These are phyloP conservation scores for Elaphomyces granulatus DNA, from an alignment of 495 filamentous ascomycete species.

Conservation along the genomic window DNA sequence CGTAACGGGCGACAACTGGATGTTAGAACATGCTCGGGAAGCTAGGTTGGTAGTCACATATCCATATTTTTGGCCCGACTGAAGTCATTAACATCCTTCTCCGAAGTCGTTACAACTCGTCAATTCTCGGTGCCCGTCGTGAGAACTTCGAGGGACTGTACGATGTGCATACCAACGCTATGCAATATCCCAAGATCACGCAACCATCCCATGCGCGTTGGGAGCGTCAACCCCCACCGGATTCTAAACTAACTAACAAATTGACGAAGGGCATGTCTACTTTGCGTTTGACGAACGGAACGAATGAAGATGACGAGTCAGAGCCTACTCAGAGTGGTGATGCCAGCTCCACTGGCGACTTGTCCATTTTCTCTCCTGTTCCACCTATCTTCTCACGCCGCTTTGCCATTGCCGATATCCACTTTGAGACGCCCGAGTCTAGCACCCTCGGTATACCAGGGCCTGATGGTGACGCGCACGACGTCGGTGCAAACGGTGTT, in stretches of 20 bases:
- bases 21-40: constrained; percentile 81
- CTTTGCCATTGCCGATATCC: constrained; percentile 60
- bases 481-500: constrained; percentile 52
- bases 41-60: constrained; percentile 77
- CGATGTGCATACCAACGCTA: constrained; percentile 80
- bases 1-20: constrained; percentile 96
- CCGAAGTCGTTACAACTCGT: constrained; percentile 63
- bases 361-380: constrained; percentile 45
- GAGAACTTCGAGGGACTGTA: constrained; percentile 65
- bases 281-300: constrained; percentile 23
- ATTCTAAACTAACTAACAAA: constrained; percentile 11
- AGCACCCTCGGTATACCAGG: constrained; percentile 47
- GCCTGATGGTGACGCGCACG: constrained; percentile 43
- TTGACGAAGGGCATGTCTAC: constrained; percentile 26
- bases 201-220: constrained; percentile 80
- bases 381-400: constrained; percentile 52
- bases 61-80: constrained; percentile 1
- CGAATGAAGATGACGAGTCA: constrained; percentile 7
- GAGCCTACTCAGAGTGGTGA: constrained; percentile 1
- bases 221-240: constrained; percentile 42
- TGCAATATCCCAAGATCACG: constrained; percentile 76
- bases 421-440: constrained; percentile 45
- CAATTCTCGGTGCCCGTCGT: constrained; percentile 47
- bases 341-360: neutral
- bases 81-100: constrained; percentile 19